Evolutionary conservation across 129 eudicot species (phyloP).

Genomic region (Sambucus nigra): DNA sequence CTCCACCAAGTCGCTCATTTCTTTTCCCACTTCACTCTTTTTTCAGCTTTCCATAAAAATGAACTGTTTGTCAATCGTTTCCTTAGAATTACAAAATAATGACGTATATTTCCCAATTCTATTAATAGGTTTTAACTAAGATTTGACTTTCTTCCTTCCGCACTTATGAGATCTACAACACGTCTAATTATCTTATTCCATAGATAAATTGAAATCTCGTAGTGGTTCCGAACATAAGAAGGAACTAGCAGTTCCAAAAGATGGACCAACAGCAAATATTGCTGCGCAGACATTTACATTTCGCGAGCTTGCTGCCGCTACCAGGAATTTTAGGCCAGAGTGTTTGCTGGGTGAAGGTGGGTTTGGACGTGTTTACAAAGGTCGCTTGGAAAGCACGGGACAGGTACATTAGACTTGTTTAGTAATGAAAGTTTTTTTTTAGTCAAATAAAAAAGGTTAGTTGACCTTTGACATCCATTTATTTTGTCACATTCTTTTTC

Average conservation of each 20-base stretch:
- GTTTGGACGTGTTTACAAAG: slow-evolving; percentile 84
- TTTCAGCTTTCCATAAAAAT: no score
- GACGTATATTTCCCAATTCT: no score
- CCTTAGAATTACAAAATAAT: no score
- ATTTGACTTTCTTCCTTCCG: not conserved
- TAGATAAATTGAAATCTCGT: slow-evolving; percentile 60
- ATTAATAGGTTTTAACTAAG: no score
- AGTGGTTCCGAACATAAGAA: slow-evolving; percentile 63
- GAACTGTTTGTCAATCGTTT: no score
- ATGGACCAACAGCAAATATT: slow-evolving; percentile 64
- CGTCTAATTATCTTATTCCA: slow-evolving; percentile 8
- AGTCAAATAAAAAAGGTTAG: no score
- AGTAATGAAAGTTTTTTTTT: no score
- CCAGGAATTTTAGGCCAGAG: slow-evolving; percentile 75
- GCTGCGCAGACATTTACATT: slow-evolving; percentile 93
- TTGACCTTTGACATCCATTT: no score
- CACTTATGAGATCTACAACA: not conserved
- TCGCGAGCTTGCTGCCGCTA: slow-evolving; percentile 91
- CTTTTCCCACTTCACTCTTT: no score
- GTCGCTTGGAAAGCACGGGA: slow-evolving; percentile 72
- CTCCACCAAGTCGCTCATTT: no score
- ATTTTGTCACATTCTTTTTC: no score
- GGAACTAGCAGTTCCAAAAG: slow-evolving; percentile 53
- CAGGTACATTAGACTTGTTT: slow-evolving; percentile 34
- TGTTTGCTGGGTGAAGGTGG: slow-evolving; percentile 87